Evolutionary conservation across 2,329 filamentous ascomycete genomes (phyloP), one percentile per base, ranked within the genome.

Genomic region (Davidsoniella neocaledoniae): DNA sequence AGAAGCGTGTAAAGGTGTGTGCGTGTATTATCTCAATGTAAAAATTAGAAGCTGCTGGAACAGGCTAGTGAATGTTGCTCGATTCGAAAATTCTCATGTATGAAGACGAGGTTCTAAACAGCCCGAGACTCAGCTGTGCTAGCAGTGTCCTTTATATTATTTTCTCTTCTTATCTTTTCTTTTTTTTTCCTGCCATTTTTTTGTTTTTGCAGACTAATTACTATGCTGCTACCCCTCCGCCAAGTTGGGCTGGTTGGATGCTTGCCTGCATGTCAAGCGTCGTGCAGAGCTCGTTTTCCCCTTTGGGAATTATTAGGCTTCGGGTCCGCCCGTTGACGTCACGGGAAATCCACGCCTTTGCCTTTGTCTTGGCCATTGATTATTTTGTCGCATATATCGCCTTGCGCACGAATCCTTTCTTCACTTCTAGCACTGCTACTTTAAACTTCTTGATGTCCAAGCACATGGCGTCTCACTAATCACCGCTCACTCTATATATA

Each of bases 1-100:
- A 56, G 8, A 59, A 56, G 29, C 52, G 57, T 38, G 55, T 58
- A 45, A 59, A 58, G 55, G 57, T 58, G 39, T 29, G 52, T 50
- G 29, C 29, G 29, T 12, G 12, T 33, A 33, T 33, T 23, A 33
- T 33, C 29, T 33, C 12, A 12, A 33, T 33, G 29, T 33, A 33
- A 33, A 41, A 33, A 9, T 12, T 33, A 33, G 29, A 9, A 33
- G 29, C 29, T 4, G 29, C 29, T 33, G 9, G 8, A 12, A 33
- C 29, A 9, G 29, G 29, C 29, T 33, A 33, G 29, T 33, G 8
- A 9, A 12, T 33, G 29, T 39, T n/a, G 8, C 17, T 17, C 23
- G 8, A 33, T 33, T 33, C 29, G 8, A 33, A 33, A 33, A 33
- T 5, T 12, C 29, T 33, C 29, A 10, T 10, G 29, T 12, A 33